Percentiles rank a stretch among this genome's conserved stretches.
Conservation (phyloP, 305 asterid genomes). For the Striga hermonthica region DNA sequence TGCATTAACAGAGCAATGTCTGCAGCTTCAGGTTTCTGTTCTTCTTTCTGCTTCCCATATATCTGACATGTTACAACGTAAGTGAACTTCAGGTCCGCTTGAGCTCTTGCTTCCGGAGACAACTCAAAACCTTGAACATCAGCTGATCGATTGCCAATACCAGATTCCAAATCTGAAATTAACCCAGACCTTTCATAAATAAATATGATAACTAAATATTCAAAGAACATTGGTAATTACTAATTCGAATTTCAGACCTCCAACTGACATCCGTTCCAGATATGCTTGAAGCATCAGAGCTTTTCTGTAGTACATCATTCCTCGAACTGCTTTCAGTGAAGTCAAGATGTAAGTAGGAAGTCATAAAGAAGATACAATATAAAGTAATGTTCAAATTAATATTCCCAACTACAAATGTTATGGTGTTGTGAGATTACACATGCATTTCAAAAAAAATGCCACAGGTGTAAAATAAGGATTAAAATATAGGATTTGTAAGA, state of each 20-base stretch:
- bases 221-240: conserved; percentile 16
- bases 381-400: conserved; percentile 21
- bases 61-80: conserved; percentile 98
- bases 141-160: conserved; percentile 46
- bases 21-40: conserved; percentile 94
- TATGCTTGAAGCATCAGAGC: conserved; percentile 93
- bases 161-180: conserved; percentile 69
- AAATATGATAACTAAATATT: conserved; percentile 23
- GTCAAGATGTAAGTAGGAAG: conserved; percentile 30
- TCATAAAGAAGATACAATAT: conserved; percentile 12
- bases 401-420: conserved; percentile 16
- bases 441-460: conserved; percentile 4
- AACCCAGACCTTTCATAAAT: conserved; percentile 27
- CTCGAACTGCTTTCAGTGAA: conserved; percentile 66
- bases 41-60: conserved; percentile 97
- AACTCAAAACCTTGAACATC: conserved; percentile 80
- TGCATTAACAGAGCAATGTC: conserved; percentile 93
- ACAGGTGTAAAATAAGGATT: not conserved
- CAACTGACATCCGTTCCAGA: conserved; percentile 61
- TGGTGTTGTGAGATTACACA: not conserved
- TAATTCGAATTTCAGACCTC: conserved; percentile 54
- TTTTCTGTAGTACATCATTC: conserved; percentile 98
- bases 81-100: conserved; percentile 90
- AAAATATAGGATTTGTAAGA: too few species aligned
- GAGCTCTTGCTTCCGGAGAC: conserved; percentile 98